Percentiles rank a stretch among this genome's conserved stretches.
These are phyloP conservation scores for Didymella arachidicola DNA, from an alignment of 2,329 filamentous ascomycete genomes.

Conservation along the genomic window DNA sequence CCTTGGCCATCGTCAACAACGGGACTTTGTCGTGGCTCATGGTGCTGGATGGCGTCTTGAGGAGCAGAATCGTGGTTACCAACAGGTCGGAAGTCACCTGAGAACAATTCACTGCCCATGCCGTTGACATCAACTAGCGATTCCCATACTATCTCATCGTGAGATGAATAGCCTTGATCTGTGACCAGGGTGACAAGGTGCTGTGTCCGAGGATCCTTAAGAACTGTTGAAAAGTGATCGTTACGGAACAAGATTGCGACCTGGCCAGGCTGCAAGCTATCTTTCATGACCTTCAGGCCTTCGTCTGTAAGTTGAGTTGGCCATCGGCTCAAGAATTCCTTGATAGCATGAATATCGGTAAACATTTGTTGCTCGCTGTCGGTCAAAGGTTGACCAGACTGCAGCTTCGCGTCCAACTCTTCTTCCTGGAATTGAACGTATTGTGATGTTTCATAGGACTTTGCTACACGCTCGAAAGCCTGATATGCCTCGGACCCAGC, in stretches of 20 bases:
- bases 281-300: slow-evolving; percentile 77
- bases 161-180: slow-evolving; percentile 85
- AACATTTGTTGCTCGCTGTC: slow-evolving; percentile 79
- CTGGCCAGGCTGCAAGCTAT: slow-evolving; percentile 75
- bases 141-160: slow-evolving; percentile 96
- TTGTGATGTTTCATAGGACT: slow-evolving; percentile 90
- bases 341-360: slow-evolving; percentile 84
- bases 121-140: slow-evolving; percentile 88
- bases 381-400: slow-evolving; percentile 65
- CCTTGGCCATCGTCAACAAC: slow-evolving; percentile 51
- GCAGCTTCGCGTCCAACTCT: slow-evolving; percentile 82
- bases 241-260: slow-evolving; percentile 95
- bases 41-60: slow-evolving; percentile 38
- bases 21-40: slow-evolving; percentile 37
- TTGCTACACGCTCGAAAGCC: slow-evolving; percentile 76
- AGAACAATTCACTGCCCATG: slow-evolving; percentile 80
- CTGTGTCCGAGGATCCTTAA: slow-evolving; percentile 81
- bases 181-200: slow-evolving; percentile 86
- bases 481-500: slow-evolving; percentile 68
- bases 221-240: slow-evolving; percentile 94
- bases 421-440: slow-evolving; percentile 88
- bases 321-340: slow-evolving; percentile 78
- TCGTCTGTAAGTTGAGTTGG: slow-evolving; percentile 87
- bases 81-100: slow-evolving; percentile 89
- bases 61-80: slow-evolving; percentile 59